phyloP scores from a whole-genome alignment of 345 rosid genomes.

The Eucalyptus decipiens region DNA sequence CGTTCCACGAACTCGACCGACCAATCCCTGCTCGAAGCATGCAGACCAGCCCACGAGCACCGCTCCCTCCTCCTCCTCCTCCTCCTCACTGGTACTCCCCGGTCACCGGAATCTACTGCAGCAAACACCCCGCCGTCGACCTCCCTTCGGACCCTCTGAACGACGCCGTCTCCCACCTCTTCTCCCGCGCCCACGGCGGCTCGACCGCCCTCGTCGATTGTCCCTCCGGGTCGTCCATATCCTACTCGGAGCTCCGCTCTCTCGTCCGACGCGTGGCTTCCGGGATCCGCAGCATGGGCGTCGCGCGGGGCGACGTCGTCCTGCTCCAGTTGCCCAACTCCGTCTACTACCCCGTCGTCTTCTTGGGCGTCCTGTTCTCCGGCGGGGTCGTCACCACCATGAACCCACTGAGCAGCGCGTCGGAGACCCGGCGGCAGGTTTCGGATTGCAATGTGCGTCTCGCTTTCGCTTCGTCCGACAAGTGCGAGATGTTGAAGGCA shows the following conservation, averaged over 20 bases:
- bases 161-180: constrained; percentile 52
- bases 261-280: constrained; percentile 44
- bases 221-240: constrained; percentile 46
- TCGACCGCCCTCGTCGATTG: constrained; percentile 44
- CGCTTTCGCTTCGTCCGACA: constrained; percentile 32
- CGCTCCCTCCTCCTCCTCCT: neutral
- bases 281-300: constrained; percentile 37
- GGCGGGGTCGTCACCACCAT: constrained; percentile 64
- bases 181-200: constrained; percentile 37
- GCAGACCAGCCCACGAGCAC: neutral
- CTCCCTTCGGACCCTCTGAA: constrained; percentile 45
- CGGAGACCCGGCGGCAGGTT: constrained; percentile 37
- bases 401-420: constrained; percentile 39
- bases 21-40: neutral
- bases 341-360: constrained; percentile 43
- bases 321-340: constrained; percentile 64
- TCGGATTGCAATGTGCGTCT: constrained; percentile 26
- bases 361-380: constrained; percentile 41
- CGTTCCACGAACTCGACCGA: neutral
- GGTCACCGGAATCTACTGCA: constrained; percentile 48
- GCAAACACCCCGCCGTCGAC: constrained; percentile 27
- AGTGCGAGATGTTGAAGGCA: constrained; percentile 10
- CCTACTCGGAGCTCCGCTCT: constrained; percentile 31
- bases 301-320: constrained; percentile 57
- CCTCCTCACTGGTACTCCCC: constrained; percentile 29